Evolutionary conservation across 352 stramenopile genomes (phyloP).

Genomic region (Globisporangium middletonii): DNA sequence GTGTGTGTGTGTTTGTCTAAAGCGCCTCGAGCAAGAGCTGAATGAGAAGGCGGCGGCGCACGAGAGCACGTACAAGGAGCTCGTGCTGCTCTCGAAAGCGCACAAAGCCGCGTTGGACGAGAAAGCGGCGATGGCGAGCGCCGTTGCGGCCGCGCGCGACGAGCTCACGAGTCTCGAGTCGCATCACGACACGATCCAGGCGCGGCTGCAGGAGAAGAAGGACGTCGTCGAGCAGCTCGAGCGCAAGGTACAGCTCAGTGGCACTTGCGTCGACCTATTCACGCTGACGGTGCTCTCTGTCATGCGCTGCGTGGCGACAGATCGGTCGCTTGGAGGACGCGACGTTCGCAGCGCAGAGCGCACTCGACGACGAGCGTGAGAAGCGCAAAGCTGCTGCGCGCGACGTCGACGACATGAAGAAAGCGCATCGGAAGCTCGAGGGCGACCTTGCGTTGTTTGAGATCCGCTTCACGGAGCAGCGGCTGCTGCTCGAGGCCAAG

Average conservation of each 20-base stretch:
- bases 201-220: conserved; percentile 58
- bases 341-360: conserved; percentile 30
- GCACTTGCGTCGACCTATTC: background rate
- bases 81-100: conserved; percentile 73
- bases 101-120: conserved; percentile 67
- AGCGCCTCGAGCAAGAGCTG: conserved; percentile 60
- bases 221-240: conserved; percentile 54
- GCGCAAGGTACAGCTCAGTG: conserved; percentile 33
- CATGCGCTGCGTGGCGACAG: conserved; percentile 15
- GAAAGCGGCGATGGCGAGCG: conserved; percentile 38
- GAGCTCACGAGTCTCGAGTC: conserved; percentile 50
- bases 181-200: conserved; percentile 50
- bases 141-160: conserved; percentile 42
- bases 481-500: conserved; percentile 48
- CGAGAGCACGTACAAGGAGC: conserved; percentile 72
- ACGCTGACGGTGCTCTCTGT: conserved; percentile 1
- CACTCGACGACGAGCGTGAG: conserved; percentile 59
- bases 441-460: conserved; percentile 59
- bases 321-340: conserved; percentile 49
- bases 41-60: conserved; percentile 47
- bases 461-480: conserved; percentile 52
- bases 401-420: conserved; percentile 62
- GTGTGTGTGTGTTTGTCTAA: background rate
- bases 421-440: conserved; percentile 61
- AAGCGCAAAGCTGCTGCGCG: conserved; percentile 31